phyloP scores from a whole-genome alignment of 352 stramenopile genomes.

The Phytophthora ramorum region DNA sequence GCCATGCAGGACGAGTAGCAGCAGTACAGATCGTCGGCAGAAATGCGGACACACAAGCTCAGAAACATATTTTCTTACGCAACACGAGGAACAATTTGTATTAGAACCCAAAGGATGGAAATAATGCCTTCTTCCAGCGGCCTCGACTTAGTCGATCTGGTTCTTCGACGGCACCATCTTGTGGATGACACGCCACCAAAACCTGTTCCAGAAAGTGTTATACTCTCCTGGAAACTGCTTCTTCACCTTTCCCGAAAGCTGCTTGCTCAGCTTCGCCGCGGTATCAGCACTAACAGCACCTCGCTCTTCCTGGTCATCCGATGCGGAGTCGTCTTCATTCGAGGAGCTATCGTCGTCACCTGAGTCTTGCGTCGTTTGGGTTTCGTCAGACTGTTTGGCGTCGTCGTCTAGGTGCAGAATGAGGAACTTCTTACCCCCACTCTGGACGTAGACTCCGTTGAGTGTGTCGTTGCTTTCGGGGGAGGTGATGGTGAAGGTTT shows the following conservation, averaged over 20 bases:
- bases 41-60: too few species aligned
- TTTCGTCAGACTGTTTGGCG: background rate
- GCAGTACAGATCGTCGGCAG: background rate
- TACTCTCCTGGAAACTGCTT: background rate
- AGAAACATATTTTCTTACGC: too few species aligned
- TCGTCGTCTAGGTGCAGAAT: slow-evolving; percentile 4
- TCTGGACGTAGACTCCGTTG: slow-evolving; percentile 1
- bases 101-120: too few species aligned
- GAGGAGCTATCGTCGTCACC: background rate
- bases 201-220: slow-evolving; percentile 2
- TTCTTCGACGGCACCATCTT: background rate
- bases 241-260: too few species aligned
- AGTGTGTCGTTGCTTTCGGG: background rate
- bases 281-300: background rate
- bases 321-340: background rate
- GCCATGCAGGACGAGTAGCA: slow-evolving; percentile 56
- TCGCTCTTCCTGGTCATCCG: slow-evolving; percentile 1
- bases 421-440: background rate
- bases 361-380: background rate
- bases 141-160: too few species aligned
- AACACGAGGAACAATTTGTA: too few species aligned
- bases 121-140: too few species aligned
- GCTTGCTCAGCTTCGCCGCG: background rate
- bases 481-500: slow-evolving; percentile 5
- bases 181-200: background rate